These are phyloP conservation scores for Pyrenophora graminea DNA, from an alignment of 2,329 filamentous ascomycete genomes.

Conservation along the genomic window DNA sequence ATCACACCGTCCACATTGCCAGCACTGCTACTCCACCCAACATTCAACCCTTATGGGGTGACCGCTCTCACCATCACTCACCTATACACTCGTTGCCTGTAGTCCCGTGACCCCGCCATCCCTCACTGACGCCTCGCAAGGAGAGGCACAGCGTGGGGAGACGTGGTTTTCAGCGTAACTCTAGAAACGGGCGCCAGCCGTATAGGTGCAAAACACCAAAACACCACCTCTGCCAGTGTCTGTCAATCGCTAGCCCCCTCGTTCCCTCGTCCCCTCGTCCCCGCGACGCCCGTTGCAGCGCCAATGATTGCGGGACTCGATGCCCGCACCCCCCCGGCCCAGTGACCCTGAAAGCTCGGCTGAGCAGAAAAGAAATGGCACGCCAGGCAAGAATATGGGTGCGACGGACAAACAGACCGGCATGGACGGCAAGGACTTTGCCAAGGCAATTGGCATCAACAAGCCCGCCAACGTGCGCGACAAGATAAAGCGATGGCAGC, in stretches of 20 bases:
- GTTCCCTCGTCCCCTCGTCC: not conserved
- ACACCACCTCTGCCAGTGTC: not conserved
- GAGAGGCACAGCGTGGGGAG: conserved; percentile 8
- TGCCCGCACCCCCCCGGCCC: conserved; percentile 32
- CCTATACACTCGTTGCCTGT: conserved; percentile 16
- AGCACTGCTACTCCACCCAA: conserved; percentile 7
- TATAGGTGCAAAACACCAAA: conserved; percentile 8
- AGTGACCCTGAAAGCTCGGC: conserved; percentile 25
- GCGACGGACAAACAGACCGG: conserved; percentile 32
- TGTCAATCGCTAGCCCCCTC: not conserved
- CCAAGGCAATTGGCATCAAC: conserved; percentile 48
- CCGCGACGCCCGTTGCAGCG: conserved; percentile 18
- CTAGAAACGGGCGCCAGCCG: conserved; percentile 12
- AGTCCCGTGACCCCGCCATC: not conserved
- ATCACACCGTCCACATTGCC: conserved; percentile 7
- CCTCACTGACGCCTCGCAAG: not conserved
- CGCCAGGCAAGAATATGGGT: conserved; percentile 34
- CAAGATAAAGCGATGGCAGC: conserved; percentile 84
- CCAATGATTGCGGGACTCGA: conserved; percentile 30
- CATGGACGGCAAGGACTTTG: conserved; percentile 45
- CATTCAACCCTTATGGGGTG: conserved; percentile 7
- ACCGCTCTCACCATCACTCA: conserved; percentile 10
- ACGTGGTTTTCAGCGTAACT: conserved; percentile 3
- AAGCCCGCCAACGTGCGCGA: conserved; percentile 63
- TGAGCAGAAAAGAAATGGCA: conserved; percentile 34